phyloP scores from a whole-genome alignment of 495 filamentous ascomycete genomes.

The Letharia lupina region DNA sequence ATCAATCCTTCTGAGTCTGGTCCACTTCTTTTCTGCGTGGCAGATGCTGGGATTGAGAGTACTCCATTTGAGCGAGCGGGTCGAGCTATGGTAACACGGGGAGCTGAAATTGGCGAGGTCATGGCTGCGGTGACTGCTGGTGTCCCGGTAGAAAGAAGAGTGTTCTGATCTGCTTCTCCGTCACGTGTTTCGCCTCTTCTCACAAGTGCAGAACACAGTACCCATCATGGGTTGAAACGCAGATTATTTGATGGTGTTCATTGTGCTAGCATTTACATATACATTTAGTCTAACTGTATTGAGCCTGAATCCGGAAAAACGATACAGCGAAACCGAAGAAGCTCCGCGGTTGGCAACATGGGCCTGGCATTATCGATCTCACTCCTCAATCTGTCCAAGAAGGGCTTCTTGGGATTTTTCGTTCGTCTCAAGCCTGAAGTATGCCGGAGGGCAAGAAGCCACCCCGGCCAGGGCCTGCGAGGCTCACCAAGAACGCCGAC shows the following conservation, averaged over 20 bases:
- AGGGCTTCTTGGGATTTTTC: not conserved
- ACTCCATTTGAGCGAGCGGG: constrained; percentile 39
- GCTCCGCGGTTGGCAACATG: not conserved
- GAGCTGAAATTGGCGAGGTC: constrained; percentile 17
- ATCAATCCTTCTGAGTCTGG: constrained; percentile 35
- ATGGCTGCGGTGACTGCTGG: not conserved
- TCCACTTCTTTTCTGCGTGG: constrained; percentile 49
- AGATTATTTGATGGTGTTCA: not conserved
- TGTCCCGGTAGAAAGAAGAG: not conserved
- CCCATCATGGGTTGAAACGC: no score
- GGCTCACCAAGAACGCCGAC: constrained; percentile 67
- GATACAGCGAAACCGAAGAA: not conserved
- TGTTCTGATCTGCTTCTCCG: not conserved
- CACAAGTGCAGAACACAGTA: not conserved
- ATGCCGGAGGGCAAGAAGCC: constrained; percentile 53
- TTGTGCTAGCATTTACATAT: not conserved
- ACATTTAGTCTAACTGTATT: not conserved
- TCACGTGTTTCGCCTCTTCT: not conserved
- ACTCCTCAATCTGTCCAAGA: not conserved
- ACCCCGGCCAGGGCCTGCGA: constrained; percentile 84
- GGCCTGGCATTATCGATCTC: not conserved
- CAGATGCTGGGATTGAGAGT: constrained; percentile 49
- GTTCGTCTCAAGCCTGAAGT: not conserved
- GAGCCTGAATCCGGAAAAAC: not conserved
- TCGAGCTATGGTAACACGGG: constrained; percentile 20